Percentiles rank a stretch among this genome's conserved stretches.
These are phyloP conservation scores for Endoconidiophora polonica DNA, from an alignment of 2,329 filamentous ascomycete species.

Conservation along the genomic window DNA sequence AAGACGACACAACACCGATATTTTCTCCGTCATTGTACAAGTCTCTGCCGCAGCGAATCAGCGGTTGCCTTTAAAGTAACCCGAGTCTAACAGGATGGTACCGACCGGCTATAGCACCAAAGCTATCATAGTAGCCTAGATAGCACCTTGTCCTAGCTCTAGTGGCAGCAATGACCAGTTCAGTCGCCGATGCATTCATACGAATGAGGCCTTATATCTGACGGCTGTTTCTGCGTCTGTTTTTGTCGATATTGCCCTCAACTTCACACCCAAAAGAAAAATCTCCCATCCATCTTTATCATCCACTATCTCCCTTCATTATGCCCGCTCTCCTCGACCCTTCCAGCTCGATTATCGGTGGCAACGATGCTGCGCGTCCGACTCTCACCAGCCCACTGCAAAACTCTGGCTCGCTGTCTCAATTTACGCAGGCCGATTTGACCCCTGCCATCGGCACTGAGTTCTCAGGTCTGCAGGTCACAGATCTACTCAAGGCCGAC, in stretches of 20 bases:
- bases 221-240: no score
- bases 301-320: background rate
- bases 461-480: constrained; percentile 32
- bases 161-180: no score
- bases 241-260: background rate
- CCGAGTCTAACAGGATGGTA: no score
- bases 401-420: constrained; percentile 24
- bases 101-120: no score
- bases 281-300: background rate
- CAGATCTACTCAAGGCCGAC: constrained; percentile 30
- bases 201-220: background rate
- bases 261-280: background rate
- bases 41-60: background rate
- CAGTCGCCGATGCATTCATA: no score
- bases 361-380: constrained; percentile 8
- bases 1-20: background rate
- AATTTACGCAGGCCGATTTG: constrained; percentile 29
- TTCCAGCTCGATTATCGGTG: constrained; percentile 4
- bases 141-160: no score
- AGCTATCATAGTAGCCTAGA: no score
- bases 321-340: constrained; percentile 6
- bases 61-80: background rate
- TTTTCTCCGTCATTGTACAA: background rate
- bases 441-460: constrained; percentile 40
- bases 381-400: constrained; percentile 17